Conservation (phyloP, 805 yeast species). For the Maudiozyma pseudohumilis region DNA sequence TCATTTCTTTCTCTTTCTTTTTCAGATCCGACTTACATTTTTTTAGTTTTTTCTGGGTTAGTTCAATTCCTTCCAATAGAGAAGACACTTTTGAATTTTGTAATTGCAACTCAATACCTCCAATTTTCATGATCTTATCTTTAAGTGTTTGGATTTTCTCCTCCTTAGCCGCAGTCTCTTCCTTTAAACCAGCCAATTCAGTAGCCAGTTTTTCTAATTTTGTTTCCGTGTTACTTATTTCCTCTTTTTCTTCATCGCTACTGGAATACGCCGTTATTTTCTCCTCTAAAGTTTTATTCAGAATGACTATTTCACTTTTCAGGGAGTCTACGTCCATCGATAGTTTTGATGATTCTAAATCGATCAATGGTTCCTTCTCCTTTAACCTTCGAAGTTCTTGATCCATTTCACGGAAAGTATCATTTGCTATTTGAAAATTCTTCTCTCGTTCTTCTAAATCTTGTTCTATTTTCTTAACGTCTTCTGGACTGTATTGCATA, state of each 20-base stretch:
- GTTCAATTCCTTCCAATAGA: slow-evolving; percentile 53
- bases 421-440: slow-evolving; percentile 39
- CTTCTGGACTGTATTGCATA: slow-evolving; percentile 38
- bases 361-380: slow-evolving; percentile 63
- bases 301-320: slow-evolving; percentile 41
- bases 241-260: slow-evolving; percentile 27
- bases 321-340: slow-evolving; percentile 57
- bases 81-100: slow-evolving; percentile 81
- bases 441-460: slow-evolving; percentile 47
- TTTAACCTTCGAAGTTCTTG: slow-evolving; percentile 45
- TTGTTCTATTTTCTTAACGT: slow-evolving; percentile 42
- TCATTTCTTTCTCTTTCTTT: slow-evolving; percentile 55
- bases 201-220: slow-evolving; percentile 28
- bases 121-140: slow-evolving; percentile 76
- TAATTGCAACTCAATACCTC: slow-evolving; percentile 74
- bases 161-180: slow-evolving; percentile 43
- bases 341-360: slow-evolving; percentile 46
- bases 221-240: slow-evolving; percentile 9
- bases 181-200: slow-evolving; percentile 39
- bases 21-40: slow-evolving; percentile 46
- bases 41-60: slow-evolving; percentile 45
- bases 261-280: slow-evolving; percentile 15
- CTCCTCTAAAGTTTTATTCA: slow-evolving; percentile 35
- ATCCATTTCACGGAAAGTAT: slow-evolving; percentile 50
- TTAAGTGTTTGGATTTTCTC: slow-evolving; percentile 50